Evolutionary conservation across 106 monocot genomes (phyloP).

Genomic region (Platanthera guangdongensis): DNA sequence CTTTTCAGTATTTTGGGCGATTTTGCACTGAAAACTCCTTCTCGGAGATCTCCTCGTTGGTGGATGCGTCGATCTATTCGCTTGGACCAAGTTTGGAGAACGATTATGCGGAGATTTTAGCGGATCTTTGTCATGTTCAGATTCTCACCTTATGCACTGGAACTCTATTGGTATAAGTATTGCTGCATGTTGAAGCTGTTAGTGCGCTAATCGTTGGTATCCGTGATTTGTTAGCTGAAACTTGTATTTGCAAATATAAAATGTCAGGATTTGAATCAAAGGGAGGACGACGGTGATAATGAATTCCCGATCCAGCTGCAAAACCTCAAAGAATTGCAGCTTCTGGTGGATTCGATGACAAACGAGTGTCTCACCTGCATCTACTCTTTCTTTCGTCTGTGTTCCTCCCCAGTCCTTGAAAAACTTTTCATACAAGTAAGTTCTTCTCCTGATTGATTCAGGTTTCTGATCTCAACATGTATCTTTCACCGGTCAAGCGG

Average conservation of each 20-base stretch:
- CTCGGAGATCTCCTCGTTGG: conserved; percentile 19
- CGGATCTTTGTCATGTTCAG: conserved; percentile 30
- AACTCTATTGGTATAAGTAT: conserved; percentile 12
- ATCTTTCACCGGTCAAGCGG: no score
- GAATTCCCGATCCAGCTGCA: conserved; percentile 14
- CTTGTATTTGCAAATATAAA: background rate
- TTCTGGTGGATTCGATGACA: conserved; percentile 13
- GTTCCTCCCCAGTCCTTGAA: conserved; percentile 29
- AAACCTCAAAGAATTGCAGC: conserved; percentile 40
- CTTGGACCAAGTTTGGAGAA: conserved; percentile 5
- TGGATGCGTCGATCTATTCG: conserved; percentile 26
- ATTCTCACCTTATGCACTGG: conserved; percentile 29
- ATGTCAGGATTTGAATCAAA: conserved; percentile 8
- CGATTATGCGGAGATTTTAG: conserved; percentile 20
- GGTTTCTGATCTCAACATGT: background rate
- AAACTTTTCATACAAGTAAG: conserved; percentile 37
- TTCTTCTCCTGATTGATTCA: background rate
- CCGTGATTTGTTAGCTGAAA: background rate
- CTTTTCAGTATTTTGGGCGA: conserved; percentile 11
- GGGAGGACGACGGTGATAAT: background rate
- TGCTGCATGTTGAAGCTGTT: no score
- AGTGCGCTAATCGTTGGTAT: background rate
- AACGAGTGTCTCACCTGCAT: conserved; percentile 20
- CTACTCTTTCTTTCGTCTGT: conserved; percentile 18
- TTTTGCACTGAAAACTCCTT: conserved; percentile 6